A percentile compares a stretch with the other conserved stretches of the same genome.
Evolutionary conservation across 2,329 filamentous ascomycete species (phyloP).

Genomic region (Emmonsia crescens): DNA sequence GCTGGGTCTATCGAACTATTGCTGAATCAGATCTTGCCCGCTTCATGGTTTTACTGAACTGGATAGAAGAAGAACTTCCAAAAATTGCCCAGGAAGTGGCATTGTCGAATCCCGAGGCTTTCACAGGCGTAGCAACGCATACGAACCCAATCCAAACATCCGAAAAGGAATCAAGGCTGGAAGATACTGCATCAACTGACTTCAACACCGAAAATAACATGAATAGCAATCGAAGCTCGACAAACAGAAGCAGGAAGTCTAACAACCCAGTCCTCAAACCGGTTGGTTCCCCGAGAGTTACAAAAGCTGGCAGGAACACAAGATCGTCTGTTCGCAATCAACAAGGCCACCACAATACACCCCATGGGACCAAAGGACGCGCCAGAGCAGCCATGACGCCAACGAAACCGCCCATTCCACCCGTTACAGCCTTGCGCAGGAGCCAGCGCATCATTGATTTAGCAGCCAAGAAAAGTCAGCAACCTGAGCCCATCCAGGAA

Average conservation of each 20-base stretch:
- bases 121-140: neutral
- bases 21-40: neutral
- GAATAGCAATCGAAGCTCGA: neutral
- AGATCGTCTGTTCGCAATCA: neutral
- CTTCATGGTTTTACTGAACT: constrained; percentile 5
- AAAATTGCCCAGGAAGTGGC: constrained; percentile 4
- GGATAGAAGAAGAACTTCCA: constrained; percentile 7
- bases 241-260: neutral
- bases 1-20: neutral
- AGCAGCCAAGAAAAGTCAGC: neutral
- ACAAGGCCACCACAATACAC: neutral
- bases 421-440: neutral
- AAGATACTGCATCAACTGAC: neutral
- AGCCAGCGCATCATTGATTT: constrained; percentile 4
- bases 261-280: constrained; percentile 2
- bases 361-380: neutral
- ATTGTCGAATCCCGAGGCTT: neutral
- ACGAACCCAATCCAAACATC: neutral
- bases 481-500: neutral
- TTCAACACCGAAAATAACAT: neutral
- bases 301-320: constrained; percentile 2
- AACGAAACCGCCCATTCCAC: neutral
- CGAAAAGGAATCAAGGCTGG: neutral
- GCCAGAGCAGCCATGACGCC: neutral
- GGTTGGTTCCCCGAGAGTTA: neutral